Evolutionary conservation across 2,329 filamentous ascomycete species (phyloP), one percentile per base, ranked within the genome.

Genomic region (Proliferodiscus dingleyae): DNA sequence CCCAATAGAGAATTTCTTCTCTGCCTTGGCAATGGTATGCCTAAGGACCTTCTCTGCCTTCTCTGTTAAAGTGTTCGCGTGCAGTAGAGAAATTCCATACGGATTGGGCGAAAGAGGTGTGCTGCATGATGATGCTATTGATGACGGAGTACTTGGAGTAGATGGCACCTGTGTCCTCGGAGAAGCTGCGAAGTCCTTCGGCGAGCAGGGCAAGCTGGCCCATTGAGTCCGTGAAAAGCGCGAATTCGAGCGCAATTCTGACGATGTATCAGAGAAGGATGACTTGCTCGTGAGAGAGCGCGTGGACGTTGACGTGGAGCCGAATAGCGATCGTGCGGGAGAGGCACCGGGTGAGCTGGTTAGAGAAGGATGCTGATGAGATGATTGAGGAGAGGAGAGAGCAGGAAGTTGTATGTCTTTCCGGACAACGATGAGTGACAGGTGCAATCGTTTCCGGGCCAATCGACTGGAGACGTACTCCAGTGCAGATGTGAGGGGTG

Each of bases 381-480:
- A 30, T 38, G 46, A 42, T 32, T 46, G 42, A 6, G 43, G 29
- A 16, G 45, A 38, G 9, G 50, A 30, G 45, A 60, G 50, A 37
- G 60, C 53, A n/a, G 74, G 75, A 6, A 80, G 64, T 56, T 80
- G 74, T 53, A 77, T 75, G 46, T 80, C 75, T 37, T 73, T 71
- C 30, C 74, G 70, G 36, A 80, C 69, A 18, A 80, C 72, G 33
- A 83, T 69, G 29, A 83, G 71, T 15, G 75, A 80, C 42, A 83
- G 66, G 56, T 78, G 72, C 2, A 80, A 62, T 7, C 67, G 67
- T 59, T 80, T 81, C 41, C 70, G 69, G 10, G 76, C 72, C 18
- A 84, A 69, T 16, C 74, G 70, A 51, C 68, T 69, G 0, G 80
- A 81, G 11, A 72, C 69, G 55, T 81, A 79, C 47, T 81, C 78